Evolutionary conservation across 495 filamentous ascomycete genomes (phyloP).

Genomic region (Penicillium crystallinum): DNA sequence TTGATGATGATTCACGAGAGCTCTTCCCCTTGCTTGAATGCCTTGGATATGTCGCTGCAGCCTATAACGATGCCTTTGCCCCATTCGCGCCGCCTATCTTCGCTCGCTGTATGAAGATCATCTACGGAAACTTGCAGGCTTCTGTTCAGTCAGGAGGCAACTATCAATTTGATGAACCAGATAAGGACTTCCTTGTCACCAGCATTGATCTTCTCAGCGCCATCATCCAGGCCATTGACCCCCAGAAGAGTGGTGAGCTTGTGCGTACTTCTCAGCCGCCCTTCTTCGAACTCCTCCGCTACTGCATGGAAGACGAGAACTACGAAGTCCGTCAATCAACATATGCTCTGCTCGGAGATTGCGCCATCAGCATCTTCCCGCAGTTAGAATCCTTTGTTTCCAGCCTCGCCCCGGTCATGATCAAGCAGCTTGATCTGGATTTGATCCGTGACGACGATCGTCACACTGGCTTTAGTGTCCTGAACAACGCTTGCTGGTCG

Average conservation of each 20-base stretch:
- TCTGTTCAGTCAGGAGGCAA: constrained; percentile 60
- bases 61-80: constrained; percentile 75
- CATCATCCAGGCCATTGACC: constrained; percentile 86
- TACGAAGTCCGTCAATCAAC: constrained; percentile 95
- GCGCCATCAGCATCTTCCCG: constrained; percentile 88
- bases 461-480: constrained; percentile 74
- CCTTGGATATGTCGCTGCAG: constrained; percentile 87
- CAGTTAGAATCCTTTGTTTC: constrained; percentile 72
- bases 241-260: constrained; percentile 66
- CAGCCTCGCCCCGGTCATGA: constrained; percentile 68
- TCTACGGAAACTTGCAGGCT: constrained; percentile 82
- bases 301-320: constrained; percentile 89
- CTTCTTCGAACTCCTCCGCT: constrained; percentile 84
- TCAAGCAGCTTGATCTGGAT: constrained; percentile 81
- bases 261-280: constrained; percentile 67
- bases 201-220: constrained; percentile 92
- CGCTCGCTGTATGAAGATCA: constrained; percentile 78
- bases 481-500: constrained; percentile 99
- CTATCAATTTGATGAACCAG: constrained; percentile 67
- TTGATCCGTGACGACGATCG: constrained; percentile 67
- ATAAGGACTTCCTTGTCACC: constrained; percentile 96
- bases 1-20: constrained; percentile 85
- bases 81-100: constrained; percentile 83
- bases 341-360: constrained; percentile 93
- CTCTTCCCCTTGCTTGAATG: constrained; percentile 93